phyloP scores from a whole-genome alignment of 306 rosid species.

The Oxytropis ochrocephala region DNA sequence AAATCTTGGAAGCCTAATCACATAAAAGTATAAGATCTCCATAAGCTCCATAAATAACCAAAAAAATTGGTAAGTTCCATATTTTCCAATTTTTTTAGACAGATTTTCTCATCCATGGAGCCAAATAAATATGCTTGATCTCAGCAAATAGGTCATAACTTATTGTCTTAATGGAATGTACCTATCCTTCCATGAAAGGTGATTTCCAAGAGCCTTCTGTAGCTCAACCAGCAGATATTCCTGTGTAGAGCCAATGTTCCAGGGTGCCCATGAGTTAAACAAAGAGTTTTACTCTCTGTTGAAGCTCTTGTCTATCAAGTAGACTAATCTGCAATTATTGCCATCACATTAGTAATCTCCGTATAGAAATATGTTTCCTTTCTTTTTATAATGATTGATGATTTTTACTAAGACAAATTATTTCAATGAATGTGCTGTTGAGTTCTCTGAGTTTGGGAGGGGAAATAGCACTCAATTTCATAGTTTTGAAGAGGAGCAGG shows the following conservation, averaged over 20 bases:
- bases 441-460: neutral
- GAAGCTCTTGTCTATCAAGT: slow-evolving; percentile 94
- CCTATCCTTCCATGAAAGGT: slow-evolving; percentile 98
- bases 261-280: slow-evolving; percentile 53
- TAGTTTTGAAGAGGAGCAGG: neutral
- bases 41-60: neutral
- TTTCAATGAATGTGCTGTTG: neutral
- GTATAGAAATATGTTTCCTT: slow-evolving; percentile 6
- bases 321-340: slow-evolving; percentile 64
- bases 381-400: neutral
- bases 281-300: slow-evolving; percentile 61
- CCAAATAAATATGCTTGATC: neutral
- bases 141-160: slow-evolving; percentile 5
- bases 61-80: slow-evolving; percentile 15
- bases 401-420: neutral
- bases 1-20: neutral
- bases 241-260: slow-evolving; percentile 89
- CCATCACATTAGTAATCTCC: slow-evolving; percentile 15
- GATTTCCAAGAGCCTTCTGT: slow-evolving; percentile 92
- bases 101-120: neutral
- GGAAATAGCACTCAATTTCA: neutral
- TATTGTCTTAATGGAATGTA: slow-evolving; percentile 22
- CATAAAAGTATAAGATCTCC: neutral
- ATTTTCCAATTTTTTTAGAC: neutral
- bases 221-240: slow-evolving; percentile 63